Evolutionary conservation across 1,284 basidiomycete genomes (phyloP).

Genomic region (Boletus sp.): DNA sequence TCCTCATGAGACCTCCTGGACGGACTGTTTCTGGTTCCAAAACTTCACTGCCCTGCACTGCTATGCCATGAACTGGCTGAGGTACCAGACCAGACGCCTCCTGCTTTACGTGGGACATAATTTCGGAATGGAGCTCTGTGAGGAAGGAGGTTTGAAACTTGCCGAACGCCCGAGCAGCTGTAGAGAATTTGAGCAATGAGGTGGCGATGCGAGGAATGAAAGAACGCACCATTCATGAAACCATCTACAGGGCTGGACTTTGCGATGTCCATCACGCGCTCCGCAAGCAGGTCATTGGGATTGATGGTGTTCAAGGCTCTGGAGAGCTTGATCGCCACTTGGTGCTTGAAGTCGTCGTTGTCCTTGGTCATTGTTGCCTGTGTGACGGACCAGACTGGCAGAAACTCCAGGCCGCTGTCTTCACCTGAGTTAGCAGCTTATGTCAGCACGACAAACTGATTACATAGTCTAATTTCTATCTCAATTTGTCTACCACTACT

Average conservation of each 20-base stretch:
- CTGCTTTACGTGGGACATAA: conserved; percentile 62
- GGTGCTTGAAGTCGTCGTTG: background rate
- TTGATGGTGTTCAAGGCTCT: background rate
- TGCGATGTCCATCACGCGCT: background rate
- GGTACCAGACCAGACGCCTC: conserved; percentile 48
- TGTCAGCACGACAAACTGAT: background rate
- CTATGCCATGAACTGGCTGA: conserved; percentile 67
- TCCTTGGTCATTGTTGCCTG: too few species aligned
- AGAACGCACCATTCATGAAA: background rate
- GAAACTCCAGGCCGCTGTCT: too few species aligned
- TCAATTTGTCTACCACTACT: too few species aligned
- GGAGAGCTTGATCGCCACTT: background rate
- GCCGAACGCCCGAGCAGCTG: conserved; percentile 77
- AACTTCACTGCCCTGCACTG: conserved; percentile 76
- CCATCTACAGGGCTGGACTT: background rate
- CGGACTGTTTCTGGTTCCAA: conserved; percentile 73
- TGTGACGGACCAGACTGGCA: too few species aligned
- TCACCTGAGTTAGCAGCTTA: background rate
- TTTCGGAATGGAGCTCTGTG: conserved; percentile 50
- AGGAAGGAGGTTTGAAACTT: conserved; percentile 70
- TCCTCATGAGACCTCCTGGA: conserved; percentile 73
- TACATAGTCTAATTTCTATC: too few species aligned
- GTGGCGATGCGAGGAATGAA: background rate
- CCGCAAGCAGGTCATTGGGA: background rate
- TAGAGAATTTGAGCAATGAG: background rate